Evolutionary conservation across 768 basidiomycete genomes (phyloP), one percentile per base, ranked within the genome.

Genomic region (Lactarius hatsudake): DNA sequence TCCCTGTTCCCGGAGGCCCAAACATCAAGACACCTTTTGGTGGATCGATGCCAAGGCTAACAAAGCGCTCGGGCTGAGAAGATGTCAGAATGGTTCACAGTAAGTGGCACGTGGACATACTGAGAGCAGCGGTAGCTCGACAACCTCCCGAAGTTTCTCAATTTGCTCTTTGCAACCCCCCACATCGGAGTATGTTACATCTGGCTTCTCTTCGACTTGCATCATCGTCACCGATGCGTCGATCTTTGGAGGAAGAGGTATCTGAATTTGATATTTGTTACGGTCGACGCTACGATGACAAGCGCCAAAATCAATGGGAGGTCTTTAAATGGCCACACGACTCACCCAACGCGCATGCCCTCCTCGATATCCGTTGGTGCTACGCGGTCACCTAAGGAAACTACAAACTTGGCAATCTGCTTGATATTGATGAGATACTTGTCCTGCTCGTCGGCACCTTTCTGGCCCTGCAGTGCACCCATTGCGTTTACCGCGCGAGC

Each of bases 141-240:
- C 97, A 26, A 99, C 97, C 79, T 99, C 97, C 53, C 96, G 85
- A 55, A 99, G 83, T 80, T 98, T 98, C 82, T 99, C 97, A 71
- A 98, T 98, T 78, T 98, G 97, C 75, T 98, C 97, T 79, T 98
- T 98, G 79, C 97, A 98, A 5, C 97, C 97, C 68, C 97, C 97
- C 63, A 99, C 85, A 74, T 98, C 97, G 3, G 94, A 95, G 76
- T 98, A 98, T 2, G 96, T 98, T 45, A 98, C 94, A 72, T 97
- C 95, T 0, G 96, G 96, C 76, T 97, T 96, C 80, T 98, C 96
- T 76, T 98, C 96, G 26, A 98, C 96, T 78, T 96, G 94, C 97
- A 99, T 99, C 96, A 98, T 98, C 15, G 97, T 98, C 1, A 99
- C 97, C 0, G 95, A 96, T 4, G 97, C 94, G 76, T 99, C 97